phyloP scores from a whole-genome alignment of 2,329 filamentous ascomycete genomes.

The Hymenoscyphus repandus region DNA sequence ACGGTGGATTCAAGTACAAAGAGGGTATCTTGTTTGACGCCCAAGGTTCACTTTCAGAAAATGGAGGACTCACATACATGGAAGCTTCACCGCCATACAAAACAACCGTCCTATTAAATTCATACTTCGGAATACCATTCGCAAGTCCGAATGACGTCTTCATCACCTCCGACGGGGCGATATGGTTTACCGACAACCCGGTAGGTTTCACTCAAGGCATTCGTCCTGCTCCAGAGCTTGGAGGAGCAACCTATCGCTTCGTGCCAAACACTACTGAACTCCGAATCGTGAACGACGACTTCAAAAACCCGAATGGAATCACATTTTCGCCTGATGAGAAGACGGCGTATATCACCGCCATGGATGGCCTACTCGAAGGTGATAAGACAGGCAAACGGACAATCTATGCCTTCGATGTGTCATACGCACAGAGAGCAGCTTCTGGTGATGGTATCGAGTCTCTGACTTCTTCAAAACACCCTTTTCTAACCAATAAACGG shows the following conservation, averaged over 20 bases:
- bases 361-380: conserved; percentile 33
- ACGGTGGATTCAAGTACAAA: conserved; percentile 16
- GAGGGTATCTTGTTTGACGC: conserved; percentile 16
- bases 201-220: conserved; percentile 57
- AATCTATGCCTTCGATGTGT: conserved; percentile 20
- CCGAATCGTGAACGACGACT: conserved; percentile 51
- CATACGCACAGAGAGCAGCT: not conserved
- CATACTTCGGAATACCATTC: conserved; percentile 53
- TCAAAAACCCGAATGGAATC: conserved; percentile 51
- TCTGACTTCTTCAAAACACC: not conserved
- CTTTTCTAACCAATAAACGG: conserved; percentile 14
- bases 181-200: conserved; percentile 58
- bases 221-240: conserved; percentile 45
- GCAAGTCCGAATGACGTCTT: conserved; percentile 54
- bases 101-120: conserved; percentile 46
- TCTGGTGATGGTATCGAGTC: too few species aligned
- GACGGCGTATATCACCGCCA: conserved; percentile 46
- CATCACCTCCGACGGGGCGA: conserved; percentile 45
- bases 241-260: conserved; percentile 53
- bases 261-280: conserved; percentile 45
- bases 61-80: conserved; percentile 15
- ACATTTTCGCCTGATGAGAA: conserved; percentile 50
- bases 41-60: conserved; percentile 14
- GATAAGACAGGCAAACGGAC: conserved; percentile 37
- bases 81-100: conserved; percentile 13